These are phyloP conservation scores for Phytopythium chamaehyphon DNA, from an alignment of 352 stramenopile genomes.

Conservation along the genomic window DNA sequence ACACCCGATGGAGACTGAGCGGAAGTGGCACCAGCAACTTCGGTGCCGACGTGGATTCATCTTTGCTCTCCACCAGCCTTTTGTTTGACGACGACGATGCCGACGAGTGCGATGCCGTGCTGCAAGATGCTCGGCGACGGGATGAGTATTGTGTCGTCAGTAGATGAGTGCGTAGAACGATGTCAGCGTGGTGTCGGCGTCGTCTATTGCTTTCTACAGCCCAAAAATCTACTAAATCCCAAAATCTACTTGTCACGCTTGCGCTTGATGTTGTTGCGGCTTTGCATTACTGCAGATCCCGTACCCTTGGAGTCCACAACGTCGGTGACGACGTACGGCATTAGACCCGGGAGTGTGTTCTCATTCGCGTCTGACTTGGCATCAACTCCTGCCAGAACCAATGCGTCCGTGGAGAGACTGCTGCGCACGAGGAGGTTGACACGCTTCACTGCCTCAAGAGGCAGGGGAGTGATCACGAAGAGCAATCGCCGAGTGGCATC, in stretches of 20 bases:
- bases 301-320: constrained; percentile 70
- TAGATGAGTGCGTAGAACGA: constrained; percentile 13
- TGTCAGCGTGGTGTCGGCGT: neutral
- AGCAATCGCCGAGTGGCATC: constrained; percentile 49
- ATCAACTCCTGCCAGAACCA: constrained; percentile 43
- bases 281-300: constrained; percentile 75
- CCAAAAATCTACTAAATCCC: neutral
- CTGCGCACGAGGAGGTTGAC: constrained; percentile 77
- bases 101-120: constrained; percentile 39
- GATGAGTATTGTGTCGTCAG: constrained; percentile 51
- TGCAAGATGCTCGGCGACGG: constrained; percentile 31
- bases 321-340: constrained; percentile 67
- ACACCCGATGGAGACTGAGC: neutral
- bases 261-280: constrained; percentile 85
- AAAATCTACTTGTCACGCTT: constrained; percentile 53
- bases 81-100: constrained; percentile 23
- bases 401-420: constrained; percentile 51
- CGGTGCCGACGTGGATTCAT: neutral
- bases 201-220: neutral
- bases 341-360: constrained; percentile 15
- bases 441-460: constrained; percentile 36
- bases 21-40: neutral
- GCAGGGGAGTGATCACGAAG: constrained; percentile 66
- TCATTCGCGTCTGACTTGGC: neutral
- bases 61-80: constrained; percentile 7